Base-by-base conservation (phyloP, 495 filamentous ascomycete genomes). In the Penicillium arizonense region DNA sequence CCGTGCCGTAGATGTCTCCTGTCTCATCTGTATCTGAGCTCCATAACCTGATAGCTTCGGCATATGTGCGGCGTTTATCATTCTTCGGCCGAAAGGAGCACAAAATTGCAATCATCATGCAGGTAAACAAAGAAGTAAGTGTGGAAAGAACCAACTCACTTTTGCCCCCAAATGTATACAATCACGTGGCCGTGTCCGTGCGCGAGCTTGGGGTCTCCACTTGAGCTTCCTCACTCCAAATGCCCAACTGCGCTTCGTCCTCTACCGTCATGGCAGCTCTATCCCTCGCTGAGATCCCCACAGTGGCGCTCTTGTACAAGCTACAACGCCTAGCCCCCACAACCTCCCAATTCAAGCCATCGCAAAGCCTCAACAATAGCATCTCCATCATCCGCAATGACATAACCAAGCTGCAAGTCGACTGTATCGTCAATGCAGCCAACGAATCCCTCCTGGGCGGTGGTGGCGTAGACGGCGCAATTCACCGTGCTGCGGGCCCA, bases 341-440 rank as follows among this genome's bases (percentile, higher is more conserved):
- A 20, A 35, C 62, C 23, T 46, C 68, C 1, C 44, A 69, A 21
- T 26, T 62, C 47, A 18, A 20, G n/a, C 76, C 83, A 8, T 82
- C 77, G 21, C 63, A 79, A 38, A 42, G 65, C 12, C 69, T 89
- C 65, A 98, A 98, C 68, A 73, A 85, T 62, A 85, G 79, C 44
- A 75, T 98, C 55, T 79, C 79, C 21, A 67, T 89, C 28, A 77
- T 94, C 56, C 83, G 83, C 47, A 77, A 80, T 42, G 92, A 96
- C 67, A 96, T 98, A 70, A 96, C 92, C 12, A 86, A 74, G 11
- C 82, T 98, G 13, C 67, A 77, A 38, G 82, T 91, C 30, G 90
- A 89, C 58, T 86, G 85, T 52, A 96, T 97, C 59, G 92, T 97
- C 62, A 97, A 97, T 68, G 93, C 94, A 9, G 92, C 94, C 18